A percentile compares a stretch with the other conserved stretches of the same genome.
Conservation (phyloP, 2,329 filamentous ascomycete genomes). For the Penicillium expansum region DNA sequence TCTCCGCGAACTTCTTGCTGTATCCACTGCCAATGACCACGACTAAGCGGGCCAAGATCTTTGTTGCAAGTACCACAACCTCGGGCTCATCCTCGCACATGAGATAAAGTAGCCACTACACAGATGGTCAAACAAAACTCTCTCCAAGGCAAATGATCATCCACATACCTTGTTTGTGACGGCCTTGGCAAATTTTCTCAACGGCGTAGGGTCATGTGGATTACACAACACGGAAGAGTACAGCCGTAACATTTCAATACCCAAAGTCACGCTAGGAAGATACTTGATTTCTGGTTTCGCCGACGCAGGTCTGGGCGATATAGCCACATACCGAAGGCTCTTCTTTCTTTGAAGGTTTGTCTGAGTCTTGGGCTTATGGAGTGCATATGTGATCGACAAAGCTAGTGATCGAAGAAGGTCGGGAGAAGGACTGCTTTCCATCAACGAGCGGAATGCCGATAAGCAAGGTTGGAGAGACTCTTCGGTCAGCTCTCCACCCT, state of each 20-base stretch:
- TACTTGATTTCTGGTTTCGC: slow-evolving; percentile 36
- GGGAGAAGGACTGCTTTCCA: slow-evolving; percentile 76
- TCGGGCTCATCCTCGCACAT: slow-evolving; percentile 82
- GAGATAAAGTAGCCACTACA: slow-evolving; percentile 84
- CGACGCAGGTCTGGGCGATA: slow-evolving; percentile 28
- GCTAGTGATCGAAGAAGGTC: slow-evolving; percentile 84
- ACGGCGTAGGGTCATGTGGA: slow-evolving; percentile 63
- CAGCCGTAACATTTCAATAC: slow-evolving; percentile 70
- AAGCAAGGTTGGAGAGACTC: slow-evolving; percentile 75
- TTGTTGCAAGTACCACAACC: slow-evolving; percentile 75
- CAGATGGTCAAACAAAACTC: slow-evolving; percentile 12
- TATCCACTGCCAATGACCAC: slow-evolving; percentile 79
- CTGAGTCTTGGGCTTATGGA: slow-evolving; percentile 61
- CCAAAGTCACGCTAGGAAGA: slow-evolving; percentile 66
- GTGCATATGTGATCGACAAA: slow-evolving; percentile 87
- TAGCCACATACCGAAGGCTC: slow-evolving; percentile 39
- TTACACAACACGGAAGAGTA: slow-evolving; percentile 77
- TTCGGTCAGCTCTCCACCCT: slow-evolving; percentile 72
- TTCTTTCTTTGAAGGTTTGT: slow-evolving; percentile 47
- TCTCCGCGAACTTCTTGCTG: slow-evolving; percentile 78
- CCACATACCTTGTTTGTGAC: slow-evolving; percentile 83
- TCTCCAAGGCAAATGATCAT: not conserved
- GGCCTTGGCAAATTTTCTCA: slow-evolving; percentile 86
- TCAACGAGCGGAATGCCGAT: slow-evolving; percentile 71
- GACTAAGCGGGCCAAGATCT: slow-evolving; percentile 78